Conservation (phyloP, 2,329 filamentous ascomycete genomes). For the Cladosporium cucumerinum region DNA sequence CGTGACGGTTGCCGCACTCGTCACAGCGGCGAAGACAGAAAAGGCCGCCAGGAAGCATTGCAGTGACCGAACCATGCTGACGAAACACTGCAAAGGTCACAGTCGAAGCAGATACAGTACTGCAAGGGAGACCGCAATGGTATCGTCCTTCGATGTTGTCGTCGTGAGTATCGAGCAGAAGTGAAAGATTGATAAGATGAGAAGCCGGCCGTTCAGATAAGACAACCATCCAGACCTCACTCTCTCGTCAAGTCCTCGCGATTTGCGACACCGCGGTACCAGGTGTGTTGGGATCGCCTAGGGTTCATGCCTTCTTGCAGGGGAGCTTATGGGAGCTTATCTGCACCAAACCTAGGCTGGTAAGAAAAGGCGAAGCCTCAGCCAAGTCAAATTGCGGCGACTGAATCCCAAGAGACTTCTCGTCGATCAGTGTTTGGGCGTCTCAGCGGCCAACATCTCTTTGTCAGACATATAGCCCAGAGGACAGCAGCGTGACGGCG, state of each 20-base stretch:
- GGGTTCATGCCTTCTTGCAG: background rate
- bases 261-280: background rate
- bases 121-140: background rate
- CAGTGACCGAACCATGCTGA: background rate
- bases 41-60: background rate
- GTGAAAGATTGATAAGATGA: conserved; percentile 11
- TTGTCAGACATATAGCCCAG: background rate
- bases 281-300: background rate
- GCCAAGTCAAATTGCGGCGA: background rate
- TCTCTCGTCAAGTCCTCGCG: background rate
- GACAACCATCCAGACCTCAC: background rate
- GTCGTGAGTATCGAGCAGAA: background rate
- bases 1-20: conserved; percentile 37
- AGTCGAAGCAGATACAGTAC: background rate
- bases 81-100: background rate
- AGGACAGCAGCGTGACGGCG: background rate
- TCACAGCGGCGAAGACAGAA: background rate
- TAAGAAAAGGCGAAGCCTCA: background rate
- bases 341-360: background rate
- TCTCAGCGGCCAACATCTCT: background rate
- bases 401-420: background rate
- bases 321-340: background rate
- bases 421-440: background rate
- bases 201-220: conserved; percentile 5
- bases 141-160: background rate